Evolutionary conservation across 129 eudicot genomes (phyloP).

Genomic region (Centaurea solstitialis): DNA sequence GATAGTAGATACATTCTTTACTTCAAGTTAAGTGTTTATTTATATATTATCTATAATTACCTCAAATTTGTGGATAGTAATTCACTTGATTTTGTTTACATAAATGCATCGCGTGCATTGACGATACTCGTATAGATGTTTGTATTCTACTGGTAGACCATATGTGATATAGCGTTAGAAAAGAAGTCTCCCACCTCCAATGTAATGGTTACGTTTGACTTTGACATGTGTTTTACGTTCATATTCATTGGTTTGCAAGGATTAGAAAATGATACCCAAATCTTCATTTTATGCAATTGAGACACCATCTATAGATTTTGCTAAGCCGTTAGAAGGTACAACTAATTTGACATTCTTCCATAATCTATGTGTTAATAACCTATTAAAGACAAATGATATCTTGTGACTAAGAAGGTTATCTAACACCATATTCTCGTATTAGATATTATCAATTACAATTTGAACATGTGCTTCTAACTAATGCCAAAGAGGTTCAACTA

Average conservation of each 20-base stretch:
- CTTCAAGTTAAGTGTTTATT: too few species aligned
- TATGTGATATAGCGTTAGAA: background rate
- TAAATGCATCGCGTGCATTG: background rate
- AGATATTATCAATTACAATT: too few species aligned
- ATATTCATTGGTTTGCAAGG: background rate
- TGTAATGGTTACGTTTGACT: background rate
- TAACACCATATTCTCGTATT: background rate
- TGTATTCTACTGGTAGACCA: background rate
- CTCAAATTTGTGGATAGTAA: background rate
- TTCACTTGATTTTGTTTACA: background rate
- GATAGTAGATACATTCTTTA: background rate
- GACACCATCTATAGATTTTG: too few species aligned
- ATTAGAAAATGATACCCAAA: background rate
- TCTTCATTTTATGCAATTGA: too few species aligned
- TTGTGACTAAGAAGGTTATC: background rate
- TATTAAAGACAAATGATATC: background rate
- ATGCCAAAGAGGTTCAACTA: too few species aligned
- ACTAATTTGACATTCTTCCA: too few species aligned
- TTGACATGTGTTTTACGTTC: background rate
- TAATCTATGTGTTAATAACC: too few species aligned
- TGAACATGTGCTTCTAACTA: too few species aligned
- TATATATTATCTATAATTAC: background rate
- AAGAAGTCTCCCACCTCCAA: background rate
- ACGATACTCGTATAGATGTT: background rate
- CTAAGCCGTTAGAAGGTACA: too few species aligned